Conservation (phyloP, 176 grass and related monocot species). For the Aegilops bicornis region DNA sequence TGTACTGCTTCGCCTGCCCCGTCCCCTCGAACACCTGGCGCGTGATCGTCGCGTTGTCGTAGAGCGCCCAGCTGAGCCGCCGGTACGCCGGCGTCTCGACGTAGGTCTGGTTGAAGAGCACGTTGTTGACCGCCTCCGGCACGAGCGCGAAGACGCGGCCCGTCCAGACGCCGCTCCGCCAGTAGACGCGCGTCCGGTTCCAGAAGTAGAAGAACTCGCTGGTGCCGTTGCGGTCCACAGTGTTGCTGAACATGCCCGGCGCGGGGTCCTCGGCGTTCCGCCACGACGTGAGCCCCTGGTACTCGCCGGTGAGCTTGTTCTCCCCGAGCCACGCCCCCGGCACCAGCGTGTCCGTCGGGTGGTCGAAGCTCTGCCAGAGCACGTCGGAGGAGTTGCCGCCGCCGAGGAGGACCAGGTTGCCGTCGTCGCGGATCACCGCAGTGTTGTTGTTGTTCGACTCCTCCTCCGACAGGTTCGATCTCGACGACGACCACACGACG, state of each 20-base stretch:
- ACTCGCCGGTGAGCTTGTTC: conserved; percentile 28
- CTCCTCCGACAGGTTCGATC: not conserved
- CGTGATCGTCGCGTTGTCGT: conserved; percentile 41
- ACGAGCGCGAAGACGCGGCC: conserved; percentile 9
- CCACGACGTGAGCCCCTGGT: conserved; percentile 45
- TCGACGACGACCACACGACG: conserved; percentile 31
- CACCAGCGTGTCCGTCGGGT: conserved; percentile 36
- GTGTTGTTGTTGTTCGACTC: not conserved
- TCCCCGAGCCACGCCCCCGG: conserved; percentile 45
- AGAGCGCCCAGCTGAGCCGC: conserved; percentile 27
- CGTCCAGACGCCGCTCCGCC: conserved; percentile 44
- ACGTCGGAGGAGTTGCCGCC: conserved; percentile 31
- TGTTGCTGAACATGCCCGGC: conserved; percentile 28
- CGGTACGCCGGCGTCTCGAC: conserved; percentile 31
- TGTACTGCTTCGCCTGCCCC: conserved; percentile 31
- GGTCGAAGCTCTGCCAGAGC: conserved; percentile 48
- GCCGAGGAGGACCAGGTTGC: conserved; percentile 40
- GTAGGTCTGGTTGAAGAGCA: conserved; percentile 46
- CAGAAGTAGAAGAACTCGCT: conserved; percentile 35
- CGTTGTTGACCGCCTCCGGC: conserved; percentile 40
- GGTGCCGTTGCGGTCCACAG: conserved; percentile 17
- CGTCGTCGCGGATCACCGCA: conserved; percentile 40
- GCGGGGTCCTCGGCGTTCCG: conserved; percentile 42
- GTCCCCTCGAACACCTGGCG: conserved; percentile 40
- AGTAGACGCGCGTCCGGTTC: conserved; percentile 30